A percentile compares a stretch with the other conserved stretches of the same genome.
Conservation (phyloP, 73 alveolate species). For the Uronychia setigera region DNA sequence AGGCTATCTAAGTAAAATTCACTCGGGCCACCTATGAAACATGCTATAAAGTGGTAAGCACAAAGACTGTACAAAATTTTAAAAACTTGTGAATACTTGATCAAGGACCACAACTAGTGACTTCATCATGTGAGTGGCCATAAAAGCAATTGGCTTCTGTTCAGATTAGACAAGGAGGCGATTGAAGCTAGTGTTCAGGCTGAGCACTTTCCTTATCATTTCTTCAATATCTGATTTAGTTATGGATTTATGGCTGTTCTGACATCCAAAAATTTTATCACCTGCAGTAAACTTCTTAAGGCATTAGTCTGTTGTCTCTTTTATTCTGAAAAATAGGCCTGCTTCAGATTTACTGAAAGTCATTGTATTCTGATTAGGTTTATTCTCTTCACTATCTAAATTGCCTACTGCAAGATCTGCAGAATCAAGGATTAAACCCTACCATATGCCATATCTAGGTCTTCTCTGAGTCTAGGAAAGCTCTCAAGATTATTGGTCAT, state of each 20-base stretch:
- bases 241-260: too few species aligned
- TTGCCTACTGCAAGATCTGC: background rate
- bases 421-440: background rate
- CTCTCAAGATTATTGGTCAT: background rate
- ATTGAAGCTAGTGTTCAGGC: background rate
- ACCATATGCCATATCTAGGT: background rate
- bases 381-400: background rate
- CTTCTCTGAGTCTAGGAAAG: background rate
- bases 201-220: background rate
- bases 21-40: background rate
- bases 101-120: background rate
- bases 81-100: background rate
- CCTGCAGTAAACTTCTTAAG: background rate
- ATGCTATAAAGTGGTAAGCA: background rate
- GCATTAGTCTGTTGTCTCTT: background rate
- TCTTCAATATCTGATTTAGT: background rate
- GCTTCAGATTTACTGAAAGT: background rate
- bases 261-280: too few species aligned
- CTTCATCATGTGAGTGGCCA: background rate
- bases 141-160: background rate
- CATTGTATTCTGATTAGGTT: background rate
- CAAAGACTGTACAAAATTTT: background rate
- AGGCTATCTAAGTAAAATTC: background rate
- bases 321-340: background rate
- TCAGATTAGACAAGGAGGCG: background rate